Percentiles rank a stretch among this genome's conserved stretches.
These are phyloP conservation scores for Cicer yamashitae DNA, from an alignment of 306 rosid species.

Conservation along the genomic window DNA sequence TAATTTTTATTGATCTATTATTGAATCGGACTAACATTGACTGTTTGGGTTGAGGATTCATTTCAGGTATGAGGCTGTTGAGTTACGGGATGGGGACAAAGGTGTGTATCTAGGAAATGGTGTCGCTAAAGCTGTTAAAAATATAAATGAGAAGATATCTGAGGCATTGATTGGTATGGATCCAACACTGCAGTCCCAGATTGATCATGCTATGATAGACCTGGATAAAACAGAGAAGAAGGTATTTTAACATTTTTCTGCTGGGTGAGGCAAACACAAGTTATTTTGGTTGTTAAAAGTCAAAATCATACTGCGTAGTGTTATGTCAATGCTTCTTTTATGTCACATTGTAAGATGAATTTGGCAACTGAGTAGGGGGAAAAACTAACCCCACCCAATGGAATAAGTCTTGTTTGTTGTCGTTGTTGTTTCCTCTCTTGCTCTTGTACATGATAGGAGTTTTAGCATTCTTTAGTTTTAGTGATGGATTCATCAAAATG, in stretches of 20 bases:
- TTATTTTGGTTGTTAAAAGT: constrained; percentile 34
- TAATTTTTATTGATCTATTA: background rate
- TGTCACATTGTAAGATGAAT: constrained; percentile 29
- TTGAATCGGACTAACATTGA: background rate
- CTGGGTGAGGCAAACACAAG: background rate
- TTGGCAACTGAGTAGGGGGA: constrained; percentile 8
- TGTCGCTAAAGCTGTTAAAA: constrained; percentile 83
- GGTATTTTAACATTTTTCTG: constrained; percentile 49
- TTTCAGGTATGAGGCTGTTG: constrained; percentile 90
- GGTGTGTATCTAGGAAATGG: constrained; percentile 82
- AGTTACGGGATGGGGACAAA: constrained; percentile 92
- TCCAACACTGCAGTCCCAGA: constrained; percentile 87
- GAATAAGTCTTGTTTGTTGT: constrained; percentile 8
- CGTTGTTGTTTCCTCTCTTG: background rate
- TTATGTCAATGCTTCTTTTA: constrained; percentile 9
- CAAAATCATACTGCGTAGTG: background rate
- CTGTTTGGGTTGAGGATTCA: constrained; percentile 30
- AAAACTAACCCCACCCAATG: background rate
- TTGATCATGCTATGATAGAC: constrained; percentile 95
- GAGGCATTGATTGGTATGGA: constrained; percentile 94
- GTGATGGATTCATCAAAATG: constrained; percentile 29
- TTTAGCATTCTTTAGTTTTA: constrained; percentile 6
- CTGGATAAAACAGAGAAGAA: constrained; percentile 96
- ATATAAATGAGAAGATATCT: constrained; percentile 83
- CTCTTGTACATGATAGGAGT: constrained; percentile 2